Evolutionary conservation across 495 filamentous ascomycete species (phyloP).

Genomic region (Amorphotheca resinae): DNA sequence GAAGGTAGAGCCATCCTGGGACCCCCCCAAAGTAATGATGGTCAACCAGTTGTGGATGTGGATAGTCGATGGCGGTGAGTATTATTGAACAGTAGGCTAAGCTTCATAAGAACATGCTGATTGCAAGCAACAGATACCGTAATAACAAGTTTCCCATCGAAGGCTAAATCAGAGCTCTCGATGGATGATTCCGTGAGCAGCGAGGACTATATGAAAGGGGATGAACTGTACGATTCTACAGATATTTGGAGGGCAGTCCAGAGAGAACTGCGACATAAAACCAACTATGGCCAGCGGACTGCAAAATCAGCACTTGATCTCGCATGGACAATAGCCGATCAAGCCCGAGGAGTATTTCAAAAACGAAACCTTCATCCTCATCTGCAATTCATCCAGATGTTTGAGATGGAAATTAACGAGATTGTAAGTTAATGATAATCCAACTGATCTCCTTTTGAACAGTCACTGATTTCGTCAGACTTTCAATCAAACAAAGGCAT

Average conservation of each 20-base stretch:
- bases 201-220: too few species aligned
- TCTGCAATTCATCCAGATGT: constrained; percentile 5
- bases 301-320: constrained; percentile 3
- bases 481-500: background rate
- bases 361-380: constrained; percentile 5
- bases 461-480: background rate
- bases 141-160: too few species aligned
- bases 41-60: too few species aligned
- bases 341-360: constrained; percentile 1
- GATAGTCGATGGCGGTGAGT: too few species aligned
- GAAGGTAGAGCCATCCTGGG: too few species aligned
- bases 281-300: background rate
- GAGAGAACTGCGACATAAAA: background rate
- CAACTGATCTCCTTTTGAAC: background rate
- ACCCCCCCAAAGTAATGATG: too few species aligned
- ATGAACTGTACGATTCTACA: constrained; percentile 1
- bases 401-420: constrained; percentile 6
- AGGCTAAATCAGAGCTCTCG: too few species aligned
- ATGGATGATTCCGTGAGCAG: too few species aligned
- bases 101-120: too few species aligned
- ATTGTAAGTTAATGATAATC: background rate
- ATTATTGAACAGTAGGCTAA: too few species aligned
- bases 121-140: too few species aligned
- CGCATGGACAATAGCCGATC: constrained; percentile 2
- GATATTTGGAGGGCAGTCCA: constrained; percentile 3